Percentiles rank a stretch among this genome's conserved stretches.
phyloP scores from a whole-genome alignment of 306 rosid species.

The Castanea mollissima region DNA sequence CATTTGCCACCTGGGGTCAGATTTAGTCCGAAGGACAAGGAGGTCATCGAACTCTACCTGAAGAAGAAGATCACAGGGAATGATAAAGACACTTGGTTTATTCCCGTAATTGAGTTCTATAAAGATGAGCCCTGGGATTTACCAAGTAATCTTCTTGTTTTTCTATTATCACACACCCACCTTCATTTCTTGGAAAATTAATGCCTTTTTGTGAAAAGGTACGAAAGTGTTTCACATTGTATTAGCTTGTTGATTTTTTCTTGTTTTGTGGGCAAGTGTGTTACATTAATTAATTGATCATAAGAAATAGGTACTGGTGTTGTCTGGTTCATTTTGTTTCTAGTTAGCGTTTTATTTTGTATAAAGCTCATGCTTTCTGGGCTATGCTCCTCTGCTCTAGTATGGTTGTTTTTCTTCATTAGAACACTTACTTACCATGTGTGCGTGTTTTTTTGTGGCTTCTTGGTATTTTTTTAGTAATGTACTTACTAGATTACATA shows the following conservation, averaged over 20 bases:
- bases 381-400: too few species aligned
- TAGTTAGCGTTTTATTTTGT: too few species aligned
- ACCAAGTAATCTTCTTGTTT: slow-evolving; percentile 54
- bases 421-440: too few species aligned
- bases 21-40: slow-evolving; percentile 82
- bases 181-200: neutral
- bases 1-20: slow-evolving; percentile 74
- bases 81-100: slow-evolving; percentile 57
- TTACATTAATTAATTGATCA: too few species aligned
- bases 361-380: too few species aligned
- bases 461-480: neutral
- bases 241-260: too few species aligned
- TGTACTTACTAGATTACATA: neutral
- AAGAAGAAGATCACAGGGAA: slow-evolving; percentile 71
- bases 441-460: too few species aligned
- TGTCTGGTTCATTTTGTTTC: too few species aligned
- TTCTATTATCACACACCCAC: neutral
- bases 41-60: slow-evolving; percentile 67
- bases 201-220: neutral
- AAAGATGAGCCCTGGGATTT: slow-evolving; percentile 95
- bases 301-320: too few species aligned
- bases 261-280: too few species aligned
- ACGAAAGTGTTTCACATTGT: neutral
- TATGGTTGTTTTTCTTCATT: too few species aligned
- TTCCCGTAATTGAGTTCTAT: slow-evolving; percentile 82